Evolutionary conservation across 2,329 filamentous ascomycete genomes (phyloP).

Genomic region (Fusarium humuli): DNA sequence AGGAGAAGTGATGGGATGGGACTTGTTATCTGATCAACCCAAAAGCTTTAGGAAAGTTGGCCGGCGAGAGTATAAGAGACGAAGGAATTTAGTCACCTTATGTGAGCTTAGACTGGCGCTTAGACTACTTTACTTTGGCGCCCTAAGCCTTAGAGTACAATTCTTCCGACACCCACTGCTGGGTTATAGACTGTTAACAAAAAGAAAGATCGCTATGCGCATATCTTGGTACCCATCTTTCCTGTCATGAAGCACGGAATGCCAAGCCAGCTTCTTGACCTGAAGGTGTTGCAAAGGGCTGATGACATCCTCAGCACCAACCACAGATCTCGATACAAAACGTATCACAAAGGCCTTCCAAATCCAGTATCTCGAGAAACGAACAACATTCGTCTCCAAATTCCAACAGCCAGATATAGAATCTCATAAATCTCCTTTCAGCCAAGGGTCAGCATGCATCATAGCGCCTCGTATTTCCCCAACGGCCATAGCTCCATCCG

Average conservation of each 20-base stretch:
- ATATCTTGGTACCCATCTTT: background rate
- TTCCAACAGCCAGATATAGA: background rate
- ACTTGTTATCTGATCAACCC: background rate
- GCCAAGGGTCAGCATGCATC: background rate
- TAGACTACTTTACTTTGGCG: background rate
- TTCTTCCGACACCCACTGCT: background rate
- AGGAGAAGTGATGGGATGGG: conserved; percentile 19
- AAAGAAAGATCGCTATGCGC: background rate
- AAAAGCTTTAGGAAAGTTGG: too few relatives aligned
- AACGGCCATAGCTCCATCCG: conserved; percentile 13
- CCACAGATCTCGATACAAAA: background rate
- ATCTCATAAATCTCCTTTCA: background rate
- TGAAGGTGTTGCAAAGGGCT: background rate
- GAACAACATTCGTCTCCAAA: background rate
- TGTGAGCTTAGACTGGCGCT: background rate
- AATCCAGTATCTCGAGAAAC: background rate
- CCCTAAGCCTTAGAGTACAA: background rate
- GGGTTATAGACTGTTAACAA: background rate
- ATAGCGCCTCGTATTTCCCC: conserved; percentile 23
- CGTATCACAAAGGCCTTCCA: background rate
- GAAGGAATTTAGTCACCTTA: fast-evolving
- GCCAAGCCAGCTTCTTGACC: background rate
- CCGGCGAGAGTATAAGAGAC: too few relatives aligned
- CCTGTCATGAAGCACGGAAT: background rate
- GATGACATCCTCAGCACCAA: background rate